Percentiles rank a stretch among this genome's conserved stretches.
Conservation (phyloP, 164 flowering plant species). For the Liquidambar formosana region DNA sequence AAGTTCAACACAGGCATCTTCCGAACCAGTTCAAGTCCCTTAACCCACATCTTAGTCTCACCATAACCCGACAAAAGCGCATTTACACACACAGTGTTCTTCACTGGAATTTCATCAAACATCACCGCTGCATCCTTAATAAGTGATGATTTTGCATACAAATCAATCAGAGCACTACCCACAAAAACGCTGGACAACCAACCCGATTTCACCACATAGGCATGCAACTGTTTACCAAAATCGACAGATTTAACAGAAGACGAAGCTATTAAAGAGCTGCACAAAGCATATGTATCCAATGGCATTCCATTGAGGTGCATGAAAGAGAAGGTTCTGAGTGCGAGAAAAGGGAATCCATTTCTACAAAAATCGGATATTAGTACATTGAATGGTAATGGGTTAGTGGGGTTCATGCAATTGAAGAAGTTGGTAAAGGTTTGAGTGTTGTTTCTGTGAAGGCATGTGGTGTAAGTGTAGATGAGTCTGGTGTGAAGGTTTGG, state of each 20-base stretch:
- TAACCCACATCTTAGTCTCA: constrained; percentile 55
- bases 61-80: constrained; percentile 63
- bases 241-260: constrained; percentile 21
- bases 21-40: constrained; percentile 41
- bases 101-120: constrained; percentile 82
- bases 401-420: constrained; percentile 35
- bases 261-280: constrained; percentile 52
- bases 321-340: constrained; percentile 48
- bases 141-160: constrained; percentile 42
- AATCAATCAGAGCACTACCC: constrained; percentile 59
- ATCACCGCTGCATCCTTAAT: constrained; percentile 38
- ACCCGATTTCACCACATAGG: constrained; percentile 49
- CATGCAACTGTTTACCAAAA: constrained; percentile 52
- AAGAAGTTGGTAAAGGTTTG: constrained; percentile 29
- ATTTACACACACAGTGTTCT: constrained; percentile 68
- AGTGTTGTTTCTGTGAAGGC: constrained; percentile 19
- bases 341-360: constrained; percentile 37
- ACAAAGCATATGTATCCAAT: constrained; percentile 55
- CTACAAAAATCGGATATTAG: constrained; percentile 49
- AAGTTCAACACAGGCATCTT: constrained; percentile 41
- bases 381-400: constrained; percentile 55
- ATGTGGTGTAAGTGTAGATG: constrained; percentile 43
- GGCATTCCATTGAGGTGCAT: constrained; percentile 51
- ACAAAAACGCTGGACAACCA: constrained; percentile 65
- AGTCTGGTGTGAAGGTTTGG: constrained; percentile 38